These are phyloP conservation scores for Pseudocercospora fijiensis DNA, from an alignment of 2,329 filamentous ascomycete genomes.

Conservation along the genomic window DNA sequence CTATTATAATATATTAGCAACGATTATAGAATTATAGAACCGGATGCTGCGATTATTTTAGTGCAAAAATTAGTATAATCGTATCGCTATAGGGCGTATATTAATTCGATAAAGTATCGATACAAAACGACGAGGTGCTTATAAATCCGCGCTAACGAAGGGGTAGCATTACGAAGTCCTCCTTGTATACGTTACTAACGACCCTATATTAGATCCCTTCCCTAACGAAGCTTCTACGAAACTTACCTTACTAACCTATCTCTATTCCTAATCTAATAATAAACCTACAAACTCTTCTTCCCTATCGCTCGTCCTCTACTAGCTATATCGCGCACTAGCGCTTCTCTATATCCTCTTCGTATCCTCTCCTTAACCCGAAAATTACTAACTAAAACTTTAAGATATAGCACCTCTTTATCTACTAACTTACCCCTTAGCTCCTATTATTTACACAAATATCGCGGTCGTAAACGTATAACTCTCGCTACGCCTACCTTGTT, in stretches of 20 bases:
- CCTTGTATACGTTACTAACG: too few species aligned
- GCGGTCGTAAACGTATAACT: neutral
- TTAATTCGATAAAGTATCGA: too few species aligned
- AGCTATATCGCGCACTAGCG: neutral
- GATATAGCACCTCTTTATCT: neutral
- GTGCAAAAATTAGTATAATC: too few species aligned
- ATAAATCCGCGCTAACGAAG: too few species aligned
- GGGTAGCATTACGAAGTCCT: too few species aligned
- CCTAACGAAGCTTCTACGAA: neutral
- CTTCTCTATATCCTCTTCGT: neutral
- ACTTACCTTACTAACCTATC: neutral
- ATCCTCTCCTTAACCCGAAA: neutral
- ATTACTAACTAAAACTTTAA: neutral
- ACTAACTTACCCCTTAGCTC: neutral
- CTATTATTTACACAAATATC: neutral
- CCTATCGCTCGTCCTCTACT: neutral
- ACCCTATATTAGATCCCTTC: neutral
- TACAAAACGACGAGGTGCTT: too few species aligned
- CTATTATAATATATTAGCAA: too few species aligned
- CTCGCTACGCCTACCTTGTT: neutral
- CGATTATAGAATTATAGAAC: too few species aligned
- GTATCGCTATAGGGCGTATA: too few species aligned
- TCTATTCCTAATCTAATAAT: neutral
- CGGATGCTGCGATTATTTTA: too few species aligned
- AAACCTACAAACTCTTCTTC: neutral